These are phyloP conservation scores for Spirogloea muscicola DNA, from an alignment of 139 green algal genomes.

Conservation along the genomic window DNA sequence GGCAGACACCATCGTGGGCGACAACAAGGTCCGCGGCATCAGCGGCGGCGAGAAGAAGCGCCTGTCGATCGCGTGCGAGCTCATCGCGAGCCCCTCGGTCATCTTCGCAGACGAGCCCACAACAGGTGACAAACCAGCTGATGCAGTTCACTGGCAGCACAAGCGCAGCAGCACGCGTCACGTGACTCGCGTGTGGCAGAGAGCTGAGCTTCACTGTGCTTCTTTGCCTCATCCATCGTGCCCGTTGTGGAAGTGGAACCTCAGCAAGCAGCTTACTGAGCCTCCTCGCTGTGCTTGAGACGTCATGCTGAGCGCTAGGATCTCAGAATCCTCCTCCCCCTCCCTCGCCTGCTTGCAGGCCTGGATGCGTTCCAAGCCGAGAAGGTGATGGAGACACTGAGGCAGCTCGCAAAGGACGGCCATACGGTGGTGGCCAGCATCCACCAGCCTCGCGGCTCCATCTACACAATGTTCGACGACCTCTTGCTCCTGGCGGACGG, in stretches of 20 bases:
- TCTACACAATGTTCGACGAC: slow-evolving; percentile 90
- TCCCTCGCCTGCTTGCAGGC: slow-evolving; percentile 46
- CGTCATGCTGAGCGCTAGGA: slow-evolving; percentile 6
- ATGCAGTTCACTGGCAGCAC: too few species aligned
- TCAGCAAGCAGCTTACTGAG: too few species aligned
- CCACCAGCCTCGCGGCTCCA: slow-evolving; percentile 57
- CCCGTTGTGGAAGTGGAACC: too few species aligned
- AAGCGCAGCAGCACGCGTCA: too few species aligned
- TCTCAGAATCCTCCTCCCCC: slow-evolving; percentile 61
- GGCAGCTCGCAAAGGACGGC: slow-evolving; percentile 38
- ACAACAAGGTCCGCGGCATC: slow-evolving; percentile 37
- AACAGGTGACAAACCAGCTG: slow-evolving; percentile 27
- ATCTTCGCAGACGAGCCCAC: slow-evolving; percentile 55
- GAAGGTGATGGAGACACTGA: slow-evolving; percentile 49
- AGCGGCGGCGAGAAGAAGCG: slow-evolving; percentile 55
- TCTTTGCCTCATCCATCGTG: too few species aligned
- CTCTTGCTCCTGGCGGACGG: slow-evolving; percentile 70
- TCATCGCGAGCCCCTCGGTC: slow-evolving; percentile 35
- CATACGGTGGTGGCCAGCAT: slow-evolving; percentile 48
- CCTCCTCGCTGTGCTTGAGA: slow-evolving; percentile 23
- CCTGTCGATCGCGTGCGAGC: slow-evolving; percentile 51
- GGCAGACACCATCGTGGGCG: slow-evolving; percentile 40
- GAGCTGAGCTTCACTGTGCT: too few species aligned
- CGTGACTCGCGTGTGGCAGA: too few species aligned
- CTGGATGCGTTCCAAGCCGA: slow-evolving; percentile 56